phyloP scores from a whole-genome alignment of 2,329 filamentous ascomycete species.

The Xylariaceae sp. region DNA sequence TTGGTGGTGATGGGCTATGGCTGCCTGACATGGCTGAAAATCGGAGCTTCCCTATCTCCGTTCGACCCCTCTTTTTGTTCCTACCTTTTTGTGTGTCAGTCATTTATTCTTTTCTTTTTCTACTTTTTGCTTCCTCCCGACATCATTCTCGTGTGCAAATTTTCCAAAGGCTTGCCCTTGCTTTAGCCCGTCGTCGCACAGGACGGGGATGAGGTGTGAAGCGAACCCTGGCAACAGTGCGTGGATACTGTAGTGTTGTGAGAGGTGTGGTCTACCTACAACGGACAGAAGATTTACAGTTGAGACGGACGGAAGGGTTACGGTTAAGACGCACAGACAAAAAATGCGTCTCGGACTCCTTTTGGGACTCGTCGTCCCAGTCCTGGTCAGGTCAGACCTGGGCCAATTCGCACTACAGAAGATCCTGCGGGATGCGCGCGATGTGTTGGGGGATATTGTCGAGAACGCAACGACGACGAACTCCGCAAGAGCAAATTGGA shows the following conservation, averaged over 20 bases:
- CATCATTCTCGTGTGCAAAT: background rate
- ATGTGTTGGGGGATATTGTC: slow-evolving; percentile 37
- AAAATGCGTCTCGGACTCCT: background rate
- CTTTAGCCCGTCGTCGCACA: background rate
- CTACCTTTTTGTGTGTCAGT: background rate
- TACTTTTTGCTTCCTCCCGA: background rate
- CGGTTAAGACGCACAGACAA: background rate
- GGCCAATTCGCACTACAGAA: slow-evolving; percentile 38
- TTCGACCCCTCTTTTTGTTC: background rate
- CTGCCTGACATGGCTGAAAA: background rate
- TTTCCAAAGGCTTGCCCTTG: background rate
- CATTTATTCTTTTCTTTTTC: background rate
- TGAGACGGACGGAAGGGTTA: background rate
- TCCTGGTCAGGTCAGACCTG: slow-evolving; percentile 17
- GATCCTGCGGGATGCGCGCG: slow-evolving; percentile 37
- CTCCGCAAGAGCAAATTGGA: slow-evolving; percentile 38
- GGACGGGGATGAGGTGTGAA: background rate
- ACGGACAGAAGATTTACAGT: too few species aligned
- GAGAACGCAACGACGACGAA: slow-evolving; percentile 7
- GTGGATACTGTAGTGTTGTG: background rate
- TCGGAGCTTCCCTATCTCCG: background rate
- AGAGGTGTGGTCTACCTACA: background rate
- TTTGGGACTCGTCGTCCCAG: too few species aligned
- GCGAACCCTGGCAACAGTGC: background rate
- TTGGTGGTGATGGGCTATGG: background rate